Evolutionary conservation across 2,329 filamentous ascomycete species (phyloP).

Genomic region (Alternaria sp.): DNA sequence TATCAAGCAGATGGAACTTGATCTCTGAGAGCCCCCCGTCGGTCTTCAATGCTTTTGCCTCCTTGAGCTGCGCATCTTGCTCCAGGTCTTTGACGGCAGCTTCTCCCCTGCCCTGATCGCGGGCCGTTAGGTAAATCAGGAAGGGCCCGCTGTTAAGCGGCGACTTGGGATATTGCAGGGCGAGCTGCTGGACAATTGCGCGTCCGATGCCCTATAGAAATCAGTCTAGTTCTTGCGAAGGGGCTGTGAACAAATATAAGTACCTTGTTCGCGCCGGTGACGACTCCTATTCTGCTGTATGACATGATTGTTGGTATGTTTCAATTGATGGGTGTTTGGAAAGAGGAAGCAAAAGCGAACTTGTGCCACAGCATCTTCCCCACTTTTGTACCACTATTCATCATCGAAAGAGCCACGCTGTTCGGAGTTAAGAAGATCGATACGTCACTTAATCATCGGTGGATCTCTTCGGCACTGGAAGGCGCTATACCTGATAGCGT

Average conservation of each 20-base stretch:
- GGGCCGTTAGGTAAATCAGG: slow-evolving; percentile 63
- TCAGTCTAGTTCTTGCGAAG: slow-evolving; percentile 15
- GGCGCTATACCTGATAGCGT: slow-evolving; percentile 7
- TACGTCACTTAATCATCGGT: slow-evolving; percentile 24
- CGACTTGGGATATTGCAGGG: slow-evolving; percentile 62
- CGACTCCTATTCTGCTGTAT: slow-evolving; percentile 57
- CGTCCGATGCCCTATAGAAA: slow-evolving; percentile 54
- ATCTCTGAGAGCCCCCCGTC: slow-evolving; percentile 55
- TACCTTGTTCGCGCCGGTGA: slow-evolving; percentile 65
- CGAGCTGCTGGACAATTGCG: slow-evolving; percentile 63
- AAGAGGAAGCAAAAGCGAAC: not conserved
- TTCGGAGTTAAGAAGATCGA: slow-evolving; percentile 13
- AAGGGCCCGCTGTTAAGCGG: slow-evolving; percentile 58
- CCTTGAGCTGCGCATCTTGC: slow-evolving; percentile 56
- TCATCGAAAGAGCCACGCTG: slow-evolving; percentile 2
- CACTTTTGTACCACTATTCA: slow-evolving; percentile 13
- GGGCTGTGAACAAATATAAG: slow-evolving; percentile 7
- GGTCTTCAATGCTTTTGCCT: slow-evolving; percentile 56
- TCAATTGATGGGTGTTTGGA: not conserved
- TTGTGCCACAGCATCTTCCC: not conserved
- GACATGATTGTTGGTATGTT: slow-evolving; percentile 30
- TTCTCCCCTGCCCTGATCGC: slow-evolving; percentile 59
- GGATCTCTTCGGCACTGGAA: slow-evolving; percentile 2
- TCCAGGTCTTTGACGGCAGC: slow-evolving; percentile 57
- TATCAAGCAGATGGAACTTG: slow-evolving; percentile 59